Base-by-base conservation (phyloP, 1,139 yeast species). In the Hemisphaericaspora subhashii region DNA sequence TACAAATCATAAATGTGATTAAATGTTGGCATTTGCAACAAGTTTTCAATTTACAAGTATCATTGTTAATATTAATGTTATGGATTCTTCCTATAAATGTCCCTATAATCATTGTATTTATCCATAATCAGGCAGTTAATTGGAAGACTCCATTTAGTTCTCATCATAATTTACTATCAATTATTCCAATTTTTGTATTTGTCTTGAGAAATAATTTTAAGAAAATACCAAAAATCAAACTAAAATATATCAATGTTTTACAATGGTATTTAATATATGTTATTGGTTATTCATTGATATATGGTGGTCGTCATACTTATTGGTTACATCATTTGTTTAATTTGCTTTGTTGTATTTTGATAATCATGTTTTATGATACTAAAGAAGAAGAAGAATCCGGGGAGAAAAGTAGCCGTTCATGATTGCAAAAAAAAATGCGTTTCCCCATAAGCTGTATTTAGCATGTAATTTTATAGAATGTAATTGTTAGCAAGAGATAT, bases 61-160 rank as follows among this genome's bases (percentile, higher is more conserved):
- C 85, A 1, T 43, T 83, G 3, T 56, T 83, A 31, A 58, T 83
- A 47, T 52, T 83, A 35, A 77, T 83, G 80, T 46, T 83, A 8
- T 81, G 89, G 82, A 67, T 83, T 7, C 59, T 83, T 9, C 88
- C 89, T 1, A 77, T 84, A 21, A 81, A 83, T 49, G 66, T 79
- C 1, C 92, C 94, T 0, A 79, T 83, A 1, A 56, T 85, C 21
- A 65, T 84, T 44, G 92, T 84, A 2, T 83, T 83, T 60, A 64
- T 83, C 18, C 90, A 84, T 53, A 83, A 85, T 54, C 63, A 83
- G 43, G 72, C 83, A 2, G 71, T 84, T 28, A 77, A 72, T 47
- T 84, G 92, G 90, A 74, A 68, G 38, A 83, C 89, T 0, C 86
- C 90, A 16, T 84, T 85, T 50, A 78, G 84, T 12, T 82, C 90